Evolutionary conservation across 192 early-diverging fungal species (phyloP), one percentile per base, ranked within the genome.

Genomic region (Umbelopsis ramanniana): DNA sequence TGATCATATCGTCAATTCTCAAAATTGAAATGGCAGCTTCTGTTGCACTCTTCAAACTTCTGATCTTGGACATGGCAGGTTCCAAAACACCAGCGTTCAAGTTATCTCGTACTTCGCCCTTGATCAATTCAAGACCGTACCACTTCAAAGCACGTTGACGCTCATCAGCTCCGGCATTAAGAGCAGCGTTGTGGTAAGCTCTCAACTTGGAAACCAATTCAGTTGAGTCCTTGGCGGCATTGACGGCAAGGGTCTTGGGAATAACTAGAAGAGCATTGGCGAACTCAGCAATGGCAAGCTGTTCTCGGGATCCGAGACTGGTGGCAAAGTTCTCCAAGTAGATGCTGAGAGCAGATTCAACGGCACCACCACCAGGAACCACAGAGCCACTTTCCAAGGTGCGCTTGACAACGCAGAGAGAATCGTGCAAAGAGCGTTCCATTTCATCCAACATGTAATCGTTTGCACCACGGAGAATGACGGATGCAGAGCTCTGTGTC

Each of bases 391-490:
- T 94, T 81, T 99, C 98, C 57, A 99, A 83, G 7, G 96, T 97
- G 26, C 98, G 87, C 89, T 98, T 98, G 57, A 99, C 96, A 17
- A 95, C 95, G 75, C 94, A 96, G 72, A 99, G 74, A 47, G 90
- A 86, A 84, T 99, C 98, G 76, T 99, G 98, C 70, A 99, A 76
- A 24, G 95, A 93, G 60, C 98, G 88, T 81, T 99, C 98, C 97
- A 99, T 98, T 84, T 99, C 98, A 70, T 99, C 98, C 57, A 99
- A 85, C 96, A 98, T 97, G 75, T 92, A 99, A 78, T 99, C 98
- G 81, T 98, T 99, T 54, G 98, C 97, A 35, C 98, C 98, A 74
- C 98, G 96, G 77, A 99, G 87, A 73, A 99, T 96, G 43, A 99
- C 90, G 19, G 96, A 97, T 22, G 96, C 89, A 1, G 95, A 91